Conservation (phyloP, 2,329 filamentous ascomycete species). For the Diaporthe batatas region DNA sequence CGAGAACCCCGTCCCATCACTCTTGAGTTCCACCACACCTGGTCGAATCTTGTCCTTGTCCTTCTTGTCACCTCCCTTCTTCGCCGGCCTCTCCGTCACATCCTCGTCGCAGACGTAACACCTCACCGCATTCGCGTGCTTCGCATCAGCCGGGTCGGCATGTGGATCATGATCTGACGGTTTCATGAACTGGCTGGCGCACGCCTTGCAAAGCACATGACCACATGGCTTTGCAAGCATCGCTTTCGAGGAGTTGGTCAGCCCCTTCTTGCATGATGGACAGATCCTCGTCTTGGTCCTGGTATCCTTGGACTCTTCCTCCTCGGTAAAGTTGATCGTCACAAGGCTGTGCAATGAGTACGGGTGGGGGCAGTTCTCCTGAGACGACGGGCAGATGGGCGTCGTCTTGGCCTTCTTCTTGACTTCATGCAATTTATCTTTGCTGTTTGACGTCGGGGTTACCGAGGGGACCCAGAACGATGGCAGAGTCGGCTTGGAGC, state of each 20-base stretch:
- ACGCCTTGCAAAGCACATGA: slow-evolving; percentile 89
- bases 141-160: slow-evolving; percentile 62
- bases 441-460: slow-evolving; percentile 76
- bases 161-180: slow-evolving; percentile 72
- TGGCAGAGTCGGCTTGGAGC: slow-evolving; percentile 76
- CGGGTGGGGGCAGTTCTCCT: slow-evolving; percentile 74
- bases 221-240: slow-evolving; percentile 89
- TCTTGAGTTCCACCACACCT: slow-evolving; percentile 83
- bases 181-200: slow-evolving; percentile 85
- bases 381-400: slow-evolving; percentile 83
- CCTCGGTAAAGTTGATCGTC: slow-evolving; percentile 81
- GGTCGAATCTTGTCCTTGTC: slow-evolving; percentile 72
- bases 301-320: slow-evolving; percentile 68
- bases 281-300: slow-evolving; percentile 69
- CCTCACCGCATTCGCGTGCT: slow-evolving; percentile 61
- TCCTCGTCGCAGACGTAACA: slow-evolving; percentile 93
- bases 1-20: slow-evolving; percentile 93
- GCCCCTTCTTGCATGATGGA: slow-evolving; percentile 85
- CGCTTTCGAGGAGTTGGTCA: slow-evolving; percentile 86
- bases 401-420: slow-evolving; percentile 74
- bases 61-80: slow-evolving; percentile 58
- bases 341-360: slow-evolving; percentile 86
- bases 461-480: slow-evolving; percentile 95
- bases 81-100: slow-evolving; percentile 64
- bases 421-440: slow-evolving; percentile 66